These are phyloP conservation scores for Myxozyma nipponensis DNA, from an alignment of 805 yeast genomes.

Conservation along the genomic window DNA sequence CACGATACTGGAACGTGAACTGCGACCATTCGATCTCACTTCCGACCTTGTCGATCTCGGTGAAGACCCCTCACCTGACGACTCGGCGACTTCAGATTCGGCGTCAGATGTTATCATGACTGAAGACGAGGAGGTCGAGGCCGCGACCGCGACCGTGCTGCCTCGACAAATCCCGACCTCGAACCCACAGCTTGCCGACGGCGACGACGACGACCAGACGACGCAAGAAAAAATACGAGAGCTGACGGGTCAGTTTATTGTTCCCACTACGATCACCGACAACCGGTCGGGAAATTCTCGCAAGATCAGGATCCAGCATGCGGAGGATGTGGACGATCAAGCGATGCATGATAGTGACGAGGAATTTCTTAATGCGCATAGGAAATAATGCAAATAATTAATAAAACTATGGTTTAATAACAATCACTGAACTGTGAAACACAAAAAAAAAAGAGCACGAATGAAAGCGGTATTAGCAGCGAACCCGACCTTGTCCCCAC, in stretches of 20 bases:
- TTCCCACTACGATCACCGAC: not conserved
- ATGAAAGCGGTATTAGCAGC: too few relatives aligned
- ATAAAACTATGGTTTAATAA: too few relatives aligned
- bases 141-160: not conserved
- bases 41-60: constrained; percentile 1
- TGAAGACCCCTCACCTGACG: not conserved
- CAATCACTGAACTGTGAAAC: too few relatives aligned
- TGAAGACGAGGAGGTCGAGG: not conserved
- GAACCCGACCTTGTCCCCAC: too few relatives aligned
- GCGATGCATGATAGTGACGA: constrained; percentile 17
- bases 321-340: constrained; percentile 17
- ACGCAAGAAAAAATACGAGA: not conserved
- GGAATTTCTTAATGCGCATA: constrained; percentile 4
- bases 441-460: too few relatives aligned
- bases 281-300: not conserved
- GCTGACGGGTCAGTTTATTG: not conserved
- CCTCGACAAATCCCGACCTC: not conserved
- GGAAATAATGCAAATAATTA: too few relatives aligned
- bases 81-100: not conserved
- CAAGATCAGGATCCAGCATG: constrained; percentile 15
- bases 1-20: constrained; percentile 13
- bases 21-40: not conserved
- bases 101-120: not conserved
- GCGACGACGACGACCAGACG: not conserved
- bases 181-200: not conserved